These are phyloP conservation scores for Linderina pennispora DNA, from an alignment of 192 early-diverging fungal species.

Conservation along the genomic window DNA sequence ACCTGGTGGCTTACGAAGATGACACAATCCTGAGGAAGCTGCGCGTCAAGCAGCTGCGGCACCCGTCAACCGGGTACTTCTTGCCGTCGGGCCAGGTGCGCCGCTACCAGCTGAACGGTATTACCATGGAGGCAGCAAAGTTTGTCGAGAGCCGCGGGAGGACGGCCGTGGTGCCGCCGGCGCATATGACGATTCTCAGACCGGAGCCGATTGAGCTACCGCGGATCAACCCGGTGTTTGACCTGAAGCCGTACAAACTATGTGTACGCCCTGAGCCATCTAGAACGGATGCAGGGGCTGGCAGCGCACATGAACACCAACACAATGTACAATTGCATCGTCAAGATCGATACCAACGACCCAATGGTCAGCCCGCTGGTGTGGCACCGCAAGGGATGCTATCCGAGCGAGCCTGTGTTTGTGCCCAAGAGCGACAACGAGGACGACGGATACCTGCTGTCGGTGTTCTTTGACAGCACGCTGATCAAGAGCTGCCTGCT, in stretches of 20 bases:
- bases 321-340: constrained; percentile 52
- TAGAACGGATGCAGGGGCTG: constrained; percentile 30
- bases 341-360: constrained; percentile 49
- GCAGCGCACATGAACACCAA: constrained; percentile 12
- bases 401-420: constrained; percentile 76
- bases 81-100: constrained; percentile 52
- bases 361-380: constrained; percentile 15
- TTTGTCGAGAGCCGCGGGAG: constrained; percentile 37
- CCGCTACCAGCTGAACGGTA: constrained; percentile 55
- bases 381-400: constrained; percentile 59
- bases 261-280: constrained; percentile 44
- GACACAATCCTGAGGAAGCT: constrained; percentile 56
- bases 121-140: constrained; percentile 53
- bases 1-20: constrained; percentile 59
- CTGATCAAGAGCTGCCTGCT: constrained; percentile 61
- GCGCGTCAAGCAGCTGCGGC: constrained; percentile 49
- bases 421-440: constrained; percentile 57
- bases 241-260: constrained; percentile 44
- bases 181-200: constrained; percentile 36
- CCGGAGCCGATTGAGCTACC: constrained; percentile 48
- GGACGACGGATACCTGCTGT: constrained; percentile 71
- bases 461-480: constrained; percentile 65
- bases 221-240: constrained; percentile 46
- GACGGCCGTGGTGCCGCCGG: constrained; percentile 11
- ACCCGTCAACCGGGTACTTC: constrained; percentile 27